phyloP scores from a whole-genome alignment of 1,139 yeast genomes.

The Spathaspora jeffriesii region DNA sequence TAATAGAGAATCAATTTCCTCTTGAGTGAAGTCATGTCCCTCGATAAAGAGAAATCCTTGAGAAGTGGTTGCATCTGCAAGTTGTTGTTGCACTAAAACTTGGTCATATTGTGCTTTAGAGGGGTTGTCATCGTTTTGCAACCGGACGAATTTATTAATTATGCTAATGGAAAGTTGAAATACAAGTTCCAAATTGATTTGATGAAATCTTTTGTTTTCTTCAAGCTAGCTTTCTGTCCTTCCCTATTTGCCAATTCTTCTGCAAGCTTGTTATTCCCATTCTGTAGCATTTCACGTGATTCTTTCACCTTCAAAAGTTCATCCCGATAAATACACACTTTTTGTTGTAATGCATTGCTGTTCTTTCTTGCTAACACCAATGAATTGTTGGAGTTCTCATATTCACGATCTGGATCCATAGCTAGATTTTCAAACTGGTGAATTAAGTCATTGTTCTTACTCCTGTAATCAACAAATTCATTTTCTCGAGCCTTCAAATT shows the following conservation, averaged over 20 bases:
- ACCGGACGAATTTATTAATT: too few species aligned
- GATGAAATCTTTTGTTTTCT: too few species aligned
- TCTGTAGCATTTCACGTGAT: background rate
- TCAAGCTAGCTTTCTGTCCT: background rate
- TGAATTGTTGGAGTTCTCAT: background rate
- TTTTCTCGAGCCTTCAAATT: background rate
- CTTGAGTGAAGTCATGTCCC: slow-evolving; percentile 65
- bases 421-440: background rate
- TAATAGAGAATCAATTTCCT: slow-evolving; percentile 59
- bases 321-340: background rate
- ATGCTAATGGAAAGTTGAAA: too few species aligned
- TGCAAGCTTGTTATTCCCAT: background rate
- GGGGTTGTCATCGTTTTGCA: slow-evolving; percentile 38
- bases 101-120: slow-evolving; percentile 41
- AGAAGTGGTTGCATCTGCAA: slow-evolving; percentile 55
- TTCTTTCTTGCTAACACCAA: background rate
- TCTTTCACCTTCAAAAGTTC: background rate
- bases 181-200: background rate
- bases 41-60: slow-evolving; percentile 76
- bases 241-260: background rate
- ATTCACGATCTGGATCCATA: background rate
- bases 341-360: background rate
- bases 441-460: background rate
- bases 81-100: slow-evolving; percentile 29
- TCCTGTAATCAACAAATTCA: background rate